Conservation (phyloP, 1,284 basidiomycete genomes). For the Pseudozyma thailandica region DNA sequence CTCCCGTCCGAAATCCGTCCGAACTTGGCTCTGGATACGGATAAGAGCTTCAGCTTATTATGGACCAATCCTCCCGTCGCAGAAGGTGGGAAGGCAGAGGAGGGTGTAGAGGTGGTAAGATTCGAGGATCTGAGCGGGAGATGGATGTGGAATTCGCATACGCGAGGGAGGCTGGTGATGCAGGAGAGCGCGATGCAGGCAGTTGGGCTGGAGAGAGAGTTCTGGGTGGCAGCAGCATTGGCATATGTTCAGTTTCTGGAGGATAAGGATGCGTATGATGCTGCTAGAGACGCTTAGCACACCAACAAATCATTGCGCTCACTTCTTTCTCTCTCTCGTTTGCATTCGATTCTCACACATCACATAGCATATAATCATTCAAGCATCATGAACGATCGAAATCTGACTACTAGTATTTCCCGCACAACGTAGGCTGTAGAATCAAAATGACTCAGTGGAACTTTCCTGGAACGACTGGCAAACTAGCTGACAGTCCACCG, state of each 20-base stretch:
- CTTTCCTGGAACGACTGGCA: slow-evolving; percentile 78
- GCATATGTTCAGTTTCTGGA: slow-evolving; percentile 62
- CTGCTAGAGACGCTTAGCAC: slow-evolving; percentile 28
- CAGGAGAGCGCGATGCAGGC: slow-evolving; percentile 52
- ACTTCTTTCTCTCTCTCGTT: neutral
- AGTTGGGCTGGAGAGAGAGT: slow-evolving; percentile 49
- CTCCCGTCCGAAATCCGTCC: slow-evolving; percentile 53
- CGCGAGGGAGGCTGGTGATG: slow-evolving; percentile 41
- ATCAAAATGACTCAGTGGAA: slow-evolving; percentile 47
- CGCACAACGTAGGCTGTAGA: neutral
- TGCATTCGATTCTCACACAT: neutral
- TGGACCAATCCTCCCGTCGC: slow-evolving; percentile 47
- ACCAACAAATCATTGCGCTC: neutral
- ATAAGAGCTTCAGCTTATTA: slow-evolving; percentile 53
- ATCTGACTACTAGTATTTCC: neutral
- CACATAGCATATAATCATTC: slow-evolving; percentile 3
- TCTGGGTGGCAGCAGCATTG: slow-evolving; percentile 55
- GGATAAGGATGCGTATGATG: slow-evolving; percentile 48
- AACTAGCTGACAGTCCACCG: slow-evolving; percentile 81
- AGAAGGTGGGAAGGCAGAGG: neutral
- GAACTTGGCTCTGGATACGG: slow-evolving; percentile 43
- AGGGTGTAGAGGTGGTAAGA: slow-evolving; percentile 45
- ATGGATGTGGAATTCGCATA: slow-evolving; percentile 57
- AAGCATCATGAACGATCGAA: neutral
- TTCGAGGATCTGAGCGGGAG: slow-evolving; percentile 53